A percentile compares a stretch with the other conserved stretches of the same genome.
These are phyloP conservation scores for Allantophomopsis lycopodina DNA, from an alignment of 2,329 filamentous ascomycete species.

Conservation along the genomic window DNA sequence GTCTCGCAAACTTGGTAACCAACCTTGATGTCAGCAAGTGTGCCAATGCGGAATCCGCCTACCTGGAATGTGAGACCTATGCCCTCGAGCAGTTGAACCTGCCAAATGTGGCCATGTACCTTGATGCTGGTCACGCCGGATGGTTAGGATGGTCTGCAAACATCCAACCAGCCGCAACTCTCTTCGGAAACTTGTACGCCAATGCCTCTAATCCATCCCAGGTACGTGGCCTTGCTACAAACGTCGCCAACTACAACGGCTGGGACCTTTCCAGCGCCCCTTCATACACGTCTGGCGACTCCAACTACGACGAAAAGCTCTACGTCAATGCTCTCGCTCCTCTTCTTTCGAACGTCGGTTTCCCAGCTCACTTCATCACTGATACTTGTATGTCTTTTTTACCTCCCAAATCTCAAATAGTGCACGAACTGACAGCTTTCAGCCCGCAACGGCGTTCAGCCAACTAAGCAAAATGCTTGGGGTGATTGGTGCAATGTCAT, in stretches of 20 bases:
- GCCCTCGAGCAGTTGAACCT: conserved; percentile 41
- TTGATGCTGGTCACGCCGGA: conserved; percentile 49
- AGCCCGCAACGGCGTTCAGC: conserved; percentile 49
- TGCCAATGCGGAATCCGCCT: conserved; percentile 35
- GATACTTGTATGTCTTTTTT: conserved; percentile 27
- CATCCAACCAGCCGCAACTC: conserved; percentile 31
- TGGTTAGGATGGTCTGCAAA: conserved; percentile 53
- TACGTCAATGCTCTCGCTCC: conserved; percentile 36
- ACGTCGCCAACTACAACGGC: conserved; percentile 45
- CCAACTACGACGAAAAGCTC: conserved; percentile 36
- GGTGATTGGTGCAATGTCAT: conserved; percentile 57
- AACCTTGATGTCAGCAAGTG: conserved; percentile 41
- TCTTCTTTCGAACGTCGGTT: conserved; percentile 28
- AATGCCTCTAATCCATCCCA: conserved; percentile 28
- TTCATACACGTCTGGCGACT: conserved; percentile 24
- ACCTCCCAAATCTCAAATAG: not conserved
- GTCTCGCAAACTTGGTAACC: conserved; percentile 47
- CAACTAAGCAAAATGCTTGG: conserved; percentile 38
- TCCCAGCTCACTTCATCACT: conserved; percentile 38
- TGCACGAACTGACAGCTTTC: conserved; percentile 2
- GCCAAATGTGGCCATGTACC: conserved; percentile 47
- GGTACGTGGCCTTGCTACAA: conserved; percentile 38
- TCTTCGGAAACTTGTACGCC: conserved; percentile 31
- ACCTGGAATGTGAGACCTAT: conserved; percentile 40
- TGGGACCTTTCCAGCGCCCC: conserved; percentile 30